Evolutionary conservation across 441 rosid genomes (phyloP), one percentile per base, ranked within the genome.

Genomic region (Omphalea diandra): DNA sequence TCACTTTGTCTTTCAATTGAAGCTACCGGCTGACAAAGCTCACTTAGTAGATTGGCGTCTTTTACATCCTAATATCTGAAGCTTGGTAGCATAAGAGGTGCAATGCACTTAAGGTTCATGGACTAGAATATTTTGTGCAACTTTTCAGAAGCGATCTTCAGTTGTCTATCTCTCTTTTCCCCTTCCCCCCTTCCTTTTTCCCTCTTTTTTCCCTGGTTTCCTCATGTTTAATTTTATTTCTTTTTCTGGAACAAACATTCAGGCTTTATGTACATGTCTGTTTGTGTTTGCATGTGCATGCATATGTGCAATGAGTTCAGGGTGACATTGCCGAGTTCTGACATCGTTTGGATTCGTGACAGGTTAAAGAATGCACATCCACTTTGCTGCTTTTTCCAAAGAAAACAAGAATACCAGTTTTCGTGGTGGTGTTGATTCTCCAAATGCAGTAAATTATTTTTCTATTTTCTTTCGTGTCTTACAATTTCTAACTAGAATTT

Each of bases 321-420:
- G 35, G 32, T 1, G 29, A 31, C 56, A 31, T 75, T 71, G 64
- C 32, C n/a, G 38, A 65, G 62, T 36, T 40, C 41, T 74, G 57
- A 67, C 55, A 20, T 44, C 31, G 14, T 63, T 40, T 67, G 65
- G 72, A 60, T 75, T 12, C 68, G 38, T 83, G 69, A 63, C 87
- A 92, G 99, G 97, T 94, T 79, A 92, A 80, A 76, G 99, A 90
- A 71, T 94, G 97, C 76, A 90, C 99, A 75, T 85, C 94, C 69
- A 86, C 96, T 17, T 79, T 94, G 80, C 79, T 94, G 76, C 96
- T 92, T 15, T 94, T 90, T 86, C 91, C 98, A 5, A 94, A 92
- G 83, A 85, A 77, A 76, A 87, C 98, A 43, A 87, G 83, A 66
- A 75, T 94, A 65, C 94, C 98, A 63, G 93, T 94, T 67, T 77